phyloP scores from a whole-genome alignment of 2,329 filamentous ascomycete genomes.

The Elsinoe australis region DNA sequence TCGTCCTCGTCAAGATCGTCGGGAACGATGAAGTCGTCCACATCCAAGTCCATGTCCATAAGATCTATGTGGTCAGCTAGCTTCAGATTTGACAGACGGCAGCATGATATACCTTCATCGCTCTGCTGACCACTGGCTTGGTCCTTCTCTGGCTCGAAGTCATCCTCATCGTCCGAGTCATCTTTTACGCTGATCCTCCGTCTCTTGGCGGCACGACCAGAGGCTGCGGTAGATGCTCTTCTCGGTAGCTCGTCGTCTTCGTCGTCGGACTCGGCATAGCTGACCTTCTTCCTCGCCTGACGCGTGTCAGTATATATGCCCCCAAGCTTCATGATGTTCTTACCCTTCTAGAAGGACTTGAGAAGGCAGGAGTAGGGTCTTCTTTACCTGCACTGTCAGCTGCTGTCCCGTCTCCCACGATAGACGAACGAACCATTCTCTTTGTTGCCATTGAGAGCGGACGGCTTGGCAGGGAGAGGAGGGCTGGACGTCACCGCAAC shows the following conservation, averaged over 20 bases:
- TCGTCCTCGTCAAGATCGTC: conserved; percentile 87
- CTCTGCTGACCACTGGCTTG: conserved; percentile 51
- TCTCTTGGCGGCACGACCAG: conserved; percentile 46
- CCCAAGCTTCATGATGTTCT: not conserved
- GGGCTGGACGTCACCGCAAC: conserved; percentile 64
- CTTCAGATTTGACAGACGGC: no score
- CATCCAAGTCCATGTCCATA: no score
- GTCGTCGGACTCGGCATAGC: conserved; percentile 75
- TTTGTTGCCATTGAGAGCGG: conserved; percentile 47
- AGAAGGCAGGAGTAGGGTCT: conserved; percentile 41
- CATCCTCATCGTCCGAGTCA: conserved; percentile 56
- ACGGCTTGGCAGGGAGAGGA: conserved; percentile 23
- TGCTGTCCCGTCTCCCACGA: conserved; percentile 35
- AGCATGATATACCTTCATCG: conserved; percentile 17
- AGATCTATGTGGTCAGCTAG: no score
- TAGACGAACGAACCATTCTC: conserved; percentile 43
- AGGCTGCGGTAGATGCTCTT: conserved; percentile 41
- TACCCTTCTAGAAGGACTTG: conserved; percentile 76
- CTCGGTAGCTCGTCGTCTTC: conserved; percentile 64
- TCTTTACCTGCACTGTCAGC: conserved; percentile 35
- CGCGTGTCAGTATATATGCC: not conserved
- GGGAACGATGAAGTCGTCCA: conserved; percentile 80
- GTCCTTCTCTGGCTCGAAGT: conserved; percentile 47
- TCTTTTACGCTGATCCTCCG: conserved; percentile 57
- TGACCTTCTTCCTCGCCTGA: conserved; percentile 58